These are phyloP conservation scores for Basidiobolus heterosporus DNA, from an alignment of 371 early-diverging fungal species.

Conservation along the genomic window DNA sequence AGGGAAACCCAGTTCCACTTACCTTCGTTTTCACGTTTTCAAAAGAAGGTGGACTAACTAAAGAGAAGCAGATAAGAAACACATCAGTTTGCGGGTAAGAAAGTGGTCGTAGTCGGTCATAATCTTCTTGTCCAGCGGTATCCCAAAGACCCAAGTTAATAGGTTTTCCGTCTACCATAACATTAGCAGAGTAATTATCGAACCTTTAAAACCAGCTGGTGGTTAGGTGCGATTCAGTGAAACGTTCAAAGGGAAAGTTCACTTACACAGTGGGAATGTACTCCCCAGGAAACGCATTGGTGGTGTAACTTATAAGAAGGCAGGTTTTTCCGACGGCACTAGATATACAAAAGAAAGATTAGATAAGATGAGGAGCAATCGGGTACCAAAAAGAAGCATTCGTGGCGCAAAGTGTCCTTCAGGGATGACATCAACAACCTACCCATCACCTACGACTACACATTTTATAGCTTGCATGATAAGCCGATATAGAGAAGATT, in stretches of 20 bases:
- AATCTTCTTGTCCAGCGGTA: constrained; percentile 97
- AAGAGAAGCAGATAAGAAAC: constrained; percentile 75
- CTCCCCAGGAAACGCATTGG: constrained; percentile 94
- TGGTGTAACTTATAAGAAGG: constrained; percentile 86
- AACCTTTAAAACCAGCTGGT: constrained; percentile 33
- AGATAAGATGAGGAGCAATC: background rate
- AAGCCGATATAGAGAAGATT: no score
- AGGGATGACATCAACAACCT: constrained; percentile 16
- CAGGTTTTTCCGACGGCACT: constrained; percentile 77
- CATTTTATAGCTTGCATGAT: constrained; percentile 93
- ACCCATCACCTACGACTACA: constrained; percentile 95
- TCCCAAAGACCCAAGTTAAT: constrained; percentile 96
- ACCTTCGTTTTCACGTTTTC: constrained; percentile 80
- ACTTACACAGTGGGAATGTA: constrained; percentile 94
- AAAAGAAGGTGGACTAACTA: constrained; percentile 76
- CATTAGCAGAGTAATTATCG: constrained; percentile 90
- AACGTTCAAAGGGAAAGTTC: background rate
- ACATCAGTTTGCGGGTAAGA: constrained; percentile 91
- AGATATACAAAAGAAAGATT: background rate
- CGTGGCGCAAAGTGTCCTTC: no score
- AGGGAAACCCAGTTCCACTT: constrained; percentile 5
- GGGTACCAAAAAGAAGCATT: no score
- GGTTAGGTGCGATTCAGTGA: background rate
- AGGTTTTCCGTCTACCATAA: constrained; percentile 85
- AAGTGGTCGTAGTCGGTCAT: constrained; percentile 85